These are phyloP conservation scores for Anthoceros angustus DNA, from an alignment of 225 moss, liverwort and hornwort species.

Conservation along the genomic window DNA sequence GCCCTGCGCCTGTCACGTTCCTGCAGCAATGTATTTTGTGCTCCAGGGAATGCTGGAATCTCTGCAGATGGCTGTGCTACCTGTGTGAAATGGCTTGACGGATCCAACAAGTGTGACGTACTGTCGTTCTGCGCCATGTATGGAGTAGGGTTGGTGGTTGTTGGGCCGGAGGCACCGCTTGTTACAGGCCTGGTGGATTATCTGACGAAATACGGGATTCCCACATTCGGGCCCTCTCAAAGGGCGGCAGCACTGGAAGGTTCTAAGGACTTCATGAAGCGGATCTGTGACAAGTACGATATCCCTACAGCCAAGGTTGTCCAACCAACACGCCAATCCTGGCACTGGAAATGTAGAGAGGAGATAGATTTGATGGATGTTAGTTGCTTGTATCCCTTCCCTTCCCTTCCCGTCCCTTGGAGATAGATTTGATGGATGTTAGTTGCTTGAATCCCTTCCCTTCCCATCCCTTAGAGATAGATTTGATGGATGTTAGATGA, in stretches of 20 bases:
- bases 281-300: conserved; percentile 61
- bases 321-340: too few species aligned
- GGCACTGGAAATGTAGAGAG: too few species aligned
- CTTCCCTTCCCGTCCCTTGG: neutral
- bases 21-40: conserved; percentile 54
- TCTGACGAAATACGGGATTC: conserved; percentile 34
- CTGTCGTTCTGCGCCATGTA: conserved; percentile 37
- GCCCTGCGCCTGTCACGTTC: conserved; percentile 41
- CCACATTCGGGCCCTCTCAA: conserved; percentile 64
- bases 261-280: conserved; percentile 90
- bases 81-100: conserved; percentile 36
- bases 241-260: conserved; percentile 72
- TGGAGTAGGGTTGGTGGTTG: conserved; percentile 60
- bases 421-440: neutral
- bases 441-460: neutral
- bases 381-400: neutral
- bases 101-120: conserved; percentile 42
- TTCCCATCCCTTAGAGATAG: neutral
- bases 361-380: neutral
- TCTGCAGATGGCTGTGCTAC: conserved; percentile 35
- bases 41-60: conserved; percentile 86
- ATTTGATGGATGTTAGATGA: neutral
- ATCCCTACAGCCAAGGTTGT: conserved; percentile 65
- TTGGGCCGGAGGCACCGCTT: conserved; percentile 84
- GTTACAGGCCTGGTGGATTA: conserved; percentile 72